These are phyloP conservation scores for Echeveria elegans DNA, from an alignment of 164 flowering plant genomes.

Conservation along the genomic window DNA sequence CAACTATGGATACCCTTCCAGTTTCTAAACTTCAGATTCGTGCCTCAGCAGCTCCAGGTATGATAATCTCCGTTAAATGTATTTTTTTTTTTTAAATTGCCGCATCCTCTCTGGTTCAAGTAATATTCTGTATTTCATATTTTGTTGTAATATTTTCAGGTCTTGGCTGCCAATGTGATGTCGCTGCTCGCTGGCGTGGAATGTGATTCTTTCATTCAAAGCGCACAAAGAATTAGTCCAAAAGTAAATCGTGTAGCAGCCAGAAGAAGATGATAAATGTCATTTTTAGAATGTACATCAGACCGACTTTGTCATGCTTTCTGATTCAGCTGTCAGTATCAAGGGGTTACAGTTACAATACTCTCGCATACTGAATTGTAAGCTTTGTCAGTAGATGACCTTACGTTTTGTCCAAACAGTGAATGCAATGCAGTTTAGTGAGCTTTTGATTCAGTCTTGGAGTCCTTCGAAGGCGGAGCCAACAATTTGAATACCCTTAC, in stretches of 20 bases:
- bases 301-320: not conserved
- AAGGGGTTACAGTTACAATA: too few species aligned
- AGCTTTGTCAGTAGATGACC: too few species aligned
- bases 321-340: too few species aligned
- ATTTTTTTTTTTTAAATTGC: not conserved
- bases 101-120: too few species aligned
- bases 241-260: constrained; percentile 26
- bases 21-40: constrained; percentile 81
- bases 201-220: constrained; percentile 84
- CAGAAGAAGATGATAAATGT: not conserved
- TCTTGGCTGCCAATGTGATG: constrained; percentile 78
- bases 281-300: not conserved
- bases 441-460: constrained; percentile 36
- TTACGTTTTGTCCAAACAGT: too few species aligned
- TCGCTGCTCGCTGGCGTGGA: constrained; percentile 85
- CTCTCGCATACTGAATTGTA: too few species aligned
- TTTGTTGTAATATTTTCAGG: constrained; percentile 39
- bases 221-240: constrained; percentile 78
- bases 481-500: not conserved
- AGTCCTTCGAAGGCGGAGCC: constrained; percentile 15
- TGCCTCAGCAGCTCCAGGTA: constrained; percentile 95
- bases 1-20: constrained; percentile 95
- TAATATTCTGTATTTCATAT: too few species aligned
- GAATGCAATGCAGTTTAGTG: too few species aligned
- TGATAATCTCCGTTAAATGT: not conserved